phyloP scores from a whole-genome alignment of 2,329 filamentous ascomycete species.

The Cadophora malorum region DNA sequence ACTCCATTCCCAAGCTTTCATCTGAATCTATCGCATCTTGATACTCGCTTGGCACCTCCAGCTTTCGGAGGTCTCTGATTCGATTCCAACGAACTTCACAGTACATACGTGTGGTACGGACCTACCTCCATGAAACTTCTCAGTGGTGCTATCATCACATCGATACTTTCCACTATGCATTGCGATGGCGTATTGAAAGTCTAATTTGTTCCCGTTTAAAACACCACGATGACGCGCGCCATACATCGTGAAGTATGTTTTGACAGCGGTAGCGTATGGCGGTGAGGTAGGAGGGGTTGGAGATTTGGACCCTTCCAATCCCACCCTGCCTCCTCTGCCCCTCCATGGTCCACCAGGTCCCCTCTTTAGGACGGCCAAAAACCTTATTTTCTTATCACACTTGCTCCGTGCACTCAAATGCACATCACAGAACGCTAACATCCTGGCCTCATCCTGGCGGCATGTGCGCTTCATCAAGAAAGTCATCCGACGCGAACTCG shows the following conservation, averaged over 20 bases:
- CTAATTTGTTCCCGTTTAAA: slow-evolving; percentile 7
- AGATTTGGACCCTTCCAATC: neutral
- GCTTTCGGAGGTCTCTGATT: slow-evolving; percentile 1
- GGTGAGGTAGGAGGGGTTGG: slow-evolving; percentile 20
- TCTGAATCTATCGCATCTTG: slow-evolving; percentile 15
- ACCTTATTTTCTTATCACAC: slow-evolving; percentile 18
- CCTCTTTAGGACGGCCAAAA: neutral
- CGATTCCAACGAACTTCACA: neutral
- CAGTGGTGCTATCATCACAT: slow-evolving; percentile 2
- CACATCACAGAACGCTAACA: slow-evolving; percentile 19
- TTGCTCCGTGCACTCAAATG: slow-evolving; percentile 19
- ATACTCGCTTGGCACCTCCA: neutral
- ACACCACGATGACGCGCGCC: slow-evolving; percentile 22
- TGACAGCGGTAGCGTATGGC: slow-evolving; percentile 17
- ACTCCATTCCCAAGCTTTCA: slow-evolving; percentile 14
- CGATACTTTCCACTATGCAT: slow-evolving; percentile 5
- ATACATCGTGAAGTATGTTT: slow-evolving; percentile 16
- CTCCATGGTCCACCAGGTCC: slow-evolving; percentile 11
- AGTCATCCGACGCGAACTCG: slow-evolving; percentile 21
- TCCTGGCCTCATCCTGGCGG: slow-evolving; percentile 23
- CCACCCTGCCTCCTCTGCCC: neutral
- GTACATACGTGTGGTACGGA: neutral
- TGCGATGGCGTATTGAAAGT: neutral
- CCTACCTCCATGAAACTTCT: slow-evolving; percentile 8
- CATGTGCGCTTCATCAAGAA: slow-evolving; percentile 26